Conservation (phyloP, 139 green algal species). For the Chlamydomonas applanata region DNA sequence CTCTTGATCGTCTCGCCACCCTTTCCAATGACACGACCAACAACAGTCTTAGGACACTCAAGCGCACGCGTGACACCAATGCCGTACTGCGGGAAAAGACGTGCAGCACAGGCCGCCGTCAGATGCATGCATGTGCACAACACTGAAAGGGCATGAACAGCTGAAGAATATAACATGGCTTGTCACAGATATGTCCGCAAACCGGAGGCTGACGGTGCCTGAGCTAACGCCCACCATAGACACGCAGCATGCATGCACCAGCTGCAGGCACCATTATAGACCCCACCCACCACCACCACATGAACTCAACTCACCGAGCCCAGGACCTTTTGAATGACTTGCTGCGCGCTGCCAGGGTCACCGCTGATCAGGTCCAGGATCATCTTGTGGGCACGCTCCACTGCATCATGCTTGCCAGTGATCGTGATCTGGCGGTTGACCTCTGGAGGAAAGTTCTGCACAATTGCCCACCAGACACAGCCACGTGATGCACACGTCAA, state of each 20-base stretch:
- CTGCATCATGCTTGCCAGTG: slow-evolving; percentile 57
- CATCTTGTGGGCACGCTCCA: slow-evolving; percentile 71
- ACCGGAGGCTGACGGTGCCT: no score
- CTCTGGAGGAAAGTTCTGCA: slow-evolving; percentile 48
- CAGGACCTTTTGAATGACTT: slow-evolving; percentile 83
- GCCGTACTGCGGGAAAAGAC: slow-evolving; percentile 52
- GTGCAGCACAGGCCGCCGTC: background rate
- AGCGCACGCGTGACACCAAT: slow-evolving; percentile 58
- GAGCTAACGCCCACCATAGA: no score
- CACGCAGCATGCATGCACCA: background rate
- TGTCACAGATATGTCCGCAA: no score
- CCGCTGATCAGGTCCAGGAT: slow-evolving; percentile 82
- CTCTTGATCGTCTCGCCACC: slow-evolving; percentile 93
- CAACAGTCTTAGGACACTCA: slow-evolving; percentile 84
- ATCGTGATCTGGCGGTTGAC: slow-evolving; percentile 69
- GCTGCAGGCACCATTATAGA: background rate
- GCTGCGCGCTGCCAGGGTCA: slow-evolving; percentile 71
- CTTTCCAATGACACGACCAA: slow-evolving; percentile 93
- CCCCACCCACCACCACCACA: background rate
- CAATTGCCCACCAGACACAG: no score
- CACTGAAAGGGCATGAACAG: background rate
- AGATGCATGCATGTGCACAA: background rate
- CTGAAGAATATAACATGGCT: no score
- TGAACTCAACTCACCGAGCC: background rate
- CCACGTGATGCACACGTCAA: no score